Conservation (phyloP, 164 flowering plant genomes). For the grape (Vitis vinifera) region DNA sequence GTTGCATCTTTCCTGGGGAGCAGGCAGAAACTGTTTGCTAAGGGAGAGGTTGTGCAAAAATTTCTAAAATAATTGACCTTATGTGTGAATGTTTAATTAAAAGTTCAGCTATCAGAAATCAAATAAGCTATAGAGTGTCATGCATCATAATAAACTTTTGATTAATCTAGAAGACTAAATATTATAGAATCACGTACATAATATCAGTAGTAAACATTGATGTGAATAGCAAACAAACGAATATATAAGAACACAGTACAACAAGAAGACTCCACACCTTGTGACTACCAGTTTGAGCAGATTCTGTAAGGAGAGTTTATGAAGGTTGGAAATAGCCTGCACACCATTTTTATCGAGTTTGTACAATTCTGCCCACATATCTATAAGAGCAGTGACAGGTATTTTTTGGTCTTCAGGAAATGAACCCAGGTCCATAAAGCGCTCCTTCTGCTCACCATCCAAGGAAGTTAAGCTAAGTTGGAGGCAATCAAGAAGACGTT, state of each 20-base stretch:
- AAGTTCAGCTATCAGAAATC: too few species aligned
- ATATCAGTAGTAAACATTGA: too few species aligned
- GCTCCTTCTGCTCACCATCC: slow-evolving; percentile 23
- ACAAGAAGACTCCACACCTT: slow-evolving; percentile 11
- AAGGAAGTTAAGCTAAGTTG: slow-evolving; percentile 30
- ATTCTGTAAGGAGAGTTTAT: slow-evolving; percentile 25
- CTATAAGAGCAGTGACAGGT: slow-evolving; percentile 43
- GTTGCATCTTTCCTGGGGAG: slow-evolving; percentile 29
- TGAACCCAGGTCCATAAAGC: slow-evolving; percentile 50
- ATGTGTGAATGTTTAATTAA: too few species aligned
- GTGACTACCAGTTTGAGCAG: slow-evolving; percentile 17
- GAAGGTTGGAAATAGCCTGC: slow-evolving; percentile 18
- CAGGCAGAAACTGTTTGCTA: neutral
- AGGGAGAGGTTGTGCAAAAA: too few species aligned
- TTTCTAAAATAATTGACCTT: too few species aligned
- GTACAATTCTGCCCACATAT: slow-evolving; percentile 49
- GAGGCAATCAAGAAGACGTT: slow-evolving; percentile 27
- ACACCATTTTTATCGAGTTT: slow-evolving; percentile 29
- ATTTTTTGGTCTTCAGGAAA: slow-evolving; percentile 61
- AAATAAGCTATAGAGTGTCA: too few species aligned
- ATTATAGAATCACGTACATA: too few species aligned
- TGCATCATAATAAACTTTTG: too few species aligned
- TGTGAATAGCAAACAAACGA: neutral
- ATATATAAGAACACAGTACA: neutral
- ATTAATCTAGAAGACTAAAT: too few species aligned